Conservation (phyloP, 768 basidiomycete genomes). For the Suillus ampliporus region DNA sequence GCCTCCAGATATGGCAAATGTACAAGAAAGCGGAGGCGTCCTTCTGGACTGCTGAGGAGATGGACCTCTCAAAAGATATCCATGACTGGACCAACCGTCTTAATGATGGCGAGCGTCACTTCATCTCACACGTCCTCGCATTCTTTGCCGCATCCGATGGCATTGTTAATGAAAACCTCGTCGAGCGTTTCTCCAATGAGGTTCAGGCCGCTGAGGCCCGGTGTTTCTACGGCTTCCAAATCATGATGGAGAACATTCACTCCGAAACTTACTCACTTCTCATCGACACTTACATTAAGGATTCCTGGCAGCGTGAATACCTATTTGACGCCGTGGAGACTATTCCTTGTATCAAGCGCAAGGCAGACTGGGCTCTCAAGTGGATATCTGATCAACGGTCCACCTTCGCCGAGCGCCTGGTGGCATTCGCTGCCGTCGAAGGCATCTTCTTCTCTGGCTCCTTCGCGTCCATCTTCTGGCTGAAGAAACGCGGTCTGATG, state of each 20-base stretch:
- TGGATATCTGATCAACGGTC: conserved; percentile 89
- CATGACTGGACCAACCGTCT: conserved; percentile 86
- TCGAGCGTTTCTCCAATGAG: conserved; percentile 92
- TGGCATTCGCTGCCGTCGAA: conserved; percentile 96
- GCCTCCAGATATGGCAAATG: conserved; percentile 84
- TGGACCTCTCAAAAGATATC: conserved; percentile 86
- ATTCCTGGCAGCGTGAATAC: conserved; percentile 70
- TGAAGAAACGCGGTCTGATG: conserved; percentile 98
- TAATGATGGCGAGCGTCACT: conserved; percentile 83
- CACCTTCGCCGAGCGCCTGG: conserved; percentile 85
- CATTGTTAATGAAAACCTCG: conserved; percentile 95
- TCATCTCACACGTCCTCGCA: conserved; percentile 90
- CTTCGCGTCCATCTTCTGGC: conserved; percentile 94
- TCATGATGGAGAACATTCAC: conserved; percentile 99
- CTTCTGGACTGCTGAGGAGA: conserved; percentile 94
- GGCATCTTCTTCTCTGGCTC: conserved; percentile 97
- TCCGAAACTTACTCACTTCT: conserved; percentile 96
- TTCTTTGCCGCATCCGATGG: conserved; percentile 98
- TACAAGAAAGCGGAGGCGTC: conserved; percentile 96
- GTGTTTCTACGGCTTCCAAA: conserved; percentile 97
- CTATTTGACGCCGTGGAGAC: conserved; percentile 95
- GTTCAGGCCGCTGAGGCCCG: conserved; percentile 92
- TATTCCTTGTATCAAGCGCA: conserved; percentile 89
- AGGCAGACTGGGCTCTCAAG: conserved; percentile 92
- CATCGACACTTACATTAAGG: conserved; percentile 94